Evolutionary conservation across 148 eudicot genomes (phyloP), one percentile per base, ranked within the genome.

Genomic region (Spergularia bocconei): DNA sequence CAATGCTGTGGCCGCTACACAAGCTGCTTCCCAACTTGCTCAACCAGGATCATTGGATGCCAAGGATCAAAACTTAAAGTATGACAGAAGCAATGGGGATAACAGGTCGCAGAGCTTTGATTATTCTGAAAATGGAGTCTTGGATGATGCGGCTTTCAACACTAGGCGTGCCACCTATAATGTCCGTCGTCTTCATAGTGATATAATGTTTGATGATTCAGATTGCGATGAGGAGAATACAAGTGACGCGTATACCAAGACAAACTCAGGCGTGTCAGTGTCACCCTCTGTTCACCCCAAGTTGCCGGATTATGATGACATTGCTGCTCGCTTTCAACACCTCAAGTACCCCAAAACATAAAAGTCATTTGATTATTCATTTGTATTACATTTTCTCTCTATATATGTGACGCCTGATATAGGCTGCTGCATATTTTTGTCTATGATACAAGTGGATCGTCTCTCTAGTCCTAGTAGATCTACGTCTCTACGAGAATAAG

Each of bases 321-420:
- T 95, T 67, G 77, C 93, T 75, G 93, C 98, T 41, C 96, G 98
- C 54, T 92, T 95, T 71, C 93, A 92, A 76, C 87, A 96, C 39
- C 93, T 92, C 69, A 95, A 95, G 84, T 77, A 85, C 69, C 86
- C 77, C 54, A 95, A 88, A 76, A 63, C 79, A 29, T 82, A 65
- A 79, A 38, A 38, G 60, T 16, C 5, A 6, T 73, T 62, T 25
- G 69, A 1, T 19, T 11, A 20, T 17, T 21, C 39, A 47, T 16
- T 25, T 11, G 13, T 25, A 4, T 12, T 25, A 14, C 36, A 29
- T 29, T 29, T 0, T 29, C 36, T 29, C 36, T 29, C 0, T 44
- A 44, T 44, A 44, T 44, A 41, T 41, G 47, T 41, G 6, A 5
- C 9, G 47, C 3, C 47, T 41, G 9, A 41, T 41, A 5, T 41